These are phyloP conservation scores for Mortierella sp. DNA, from an alignment of 371 early-diverging fungal genomes.

Conservation along the genomic window DNA sequence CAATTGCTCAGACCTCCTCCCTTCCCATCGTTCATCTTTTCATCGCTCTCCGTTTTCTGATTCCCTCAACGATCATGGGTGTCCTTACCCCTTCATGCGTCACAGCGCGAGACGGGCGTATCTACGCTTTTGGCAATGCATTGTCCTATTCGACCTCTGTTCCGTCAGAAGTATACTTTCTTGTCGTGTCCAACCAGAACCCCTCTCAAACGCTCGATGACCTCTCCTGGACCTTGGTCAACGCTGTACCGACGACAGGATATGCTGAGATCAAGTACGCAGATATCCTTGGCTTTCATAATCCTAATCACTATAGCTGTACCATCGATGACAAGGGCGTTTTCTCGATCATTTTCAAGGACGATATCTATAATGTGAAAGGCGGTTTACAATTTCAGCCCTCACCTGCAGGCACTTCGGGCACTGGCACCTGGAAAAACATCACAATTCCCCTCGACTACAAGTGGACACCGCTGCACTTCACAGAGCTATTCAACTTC, in stretches of 20 bases:
- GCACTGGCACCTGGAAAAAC: neutral
- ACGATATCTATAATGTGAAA: neutral
- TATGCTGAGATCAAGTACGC: neutral
- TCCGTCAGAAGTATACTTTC: neutral
- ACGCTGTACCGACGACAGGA: neutral
- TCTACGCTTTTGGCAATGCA: too few species aligned
- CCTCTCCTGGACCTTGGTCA: constrained; percentile 3
- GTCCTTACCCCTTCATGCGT: too few species aligned
- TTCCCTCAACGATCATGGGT: too few species aligned
- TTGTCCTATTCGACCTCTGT: too few species aligned
- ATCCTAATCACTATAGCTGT: neutral
- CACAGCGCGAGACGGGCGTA: too few species aligned
- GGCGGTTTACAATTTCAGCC: too few species aligned
- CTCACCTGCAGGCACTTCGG: neutral
- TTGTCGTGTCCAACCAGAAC: neutral
- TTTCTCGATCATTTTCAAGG: neutral
- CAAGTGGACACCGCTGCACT: neutral
- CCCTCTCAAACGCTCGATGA: neutral
- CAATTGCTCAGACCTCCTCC: too few species aligned
- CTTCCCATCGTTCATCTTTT: too few species aligned
- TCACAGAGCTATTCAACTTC: neutral
- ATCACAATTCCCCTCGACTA: neutral
- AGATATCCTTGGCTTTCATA: neutral
- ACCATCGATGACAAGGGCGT: neutral
- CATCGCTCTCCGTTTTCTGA: too few species aligned